A percentile compares a stretch with the other conserved stretches of the same genome.
These are phyloP conservation scores for Diaporthe citri DNA, from an alignment of 2,329 filamentous ascomycete genomes.

Conservation along the genomic window DNA sequence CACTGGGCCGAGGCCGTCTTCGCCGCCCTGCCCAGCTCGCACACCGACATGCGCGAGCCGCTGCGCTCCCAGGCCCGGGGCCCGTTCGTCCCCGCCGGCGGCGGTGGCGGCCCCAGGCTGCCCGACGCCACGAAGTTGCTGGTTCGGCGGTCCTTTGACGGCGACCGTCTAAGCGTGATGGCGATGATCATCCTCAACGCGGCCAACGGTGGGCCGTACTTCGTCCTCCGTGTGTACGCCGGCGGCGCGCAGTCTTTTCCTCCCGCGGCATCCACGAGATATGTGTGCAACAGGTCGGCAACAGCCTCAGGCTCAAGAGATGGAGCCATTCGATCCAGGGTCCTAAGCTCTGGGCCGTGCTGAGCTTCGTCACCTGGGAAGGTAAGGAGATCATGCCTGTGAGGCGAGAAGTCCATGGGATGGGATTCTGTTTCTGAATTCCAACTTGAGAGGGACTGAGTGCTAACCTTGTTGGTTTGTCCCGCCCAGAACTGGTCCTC, in stretches of 20 bases:
- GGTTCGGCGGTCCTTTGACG: conserved; percentile 70
- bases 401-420: background rate
- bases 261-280: conserved; percentile 67
- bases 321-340: conserved; percentile 61
- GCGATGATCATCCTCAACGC: conserved; percentile 61
- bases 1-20: conserved; percentile 75
- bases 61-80: conserved; percentile 42
- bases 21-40: conserved; percentile 63
- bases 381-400: conserved; percentile 52
- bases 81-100: conserved; percentile 60
- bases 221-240: conserved; percentile 60
- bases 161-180: conserved; percentile 64
- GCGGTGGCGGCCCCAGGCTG: conserved; percentile 54
- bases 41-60: conserved; percentile 47
- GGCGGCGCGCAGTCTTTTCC: conserved; percentile 59
- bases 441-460: background rate
- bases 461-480: conserved; percentile 37
- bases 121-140: conserved; percentile 63
- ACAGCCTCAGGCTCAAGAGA: conserved; percentile 62
- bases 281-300: conserved; percentile 62
- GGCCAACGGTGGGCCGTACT: conserved; percentile 57
- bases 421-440: no score
- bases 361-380: conserved; percentile 73
- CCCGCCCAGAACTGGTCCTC: conserved; percentile 65
- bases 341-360: conserved; percentile 65